Evolutionary conservation across 2,329 filamentous ascomycete genomes (phyloP).

Genomic region (Botrytis paeoniae): DNA sequence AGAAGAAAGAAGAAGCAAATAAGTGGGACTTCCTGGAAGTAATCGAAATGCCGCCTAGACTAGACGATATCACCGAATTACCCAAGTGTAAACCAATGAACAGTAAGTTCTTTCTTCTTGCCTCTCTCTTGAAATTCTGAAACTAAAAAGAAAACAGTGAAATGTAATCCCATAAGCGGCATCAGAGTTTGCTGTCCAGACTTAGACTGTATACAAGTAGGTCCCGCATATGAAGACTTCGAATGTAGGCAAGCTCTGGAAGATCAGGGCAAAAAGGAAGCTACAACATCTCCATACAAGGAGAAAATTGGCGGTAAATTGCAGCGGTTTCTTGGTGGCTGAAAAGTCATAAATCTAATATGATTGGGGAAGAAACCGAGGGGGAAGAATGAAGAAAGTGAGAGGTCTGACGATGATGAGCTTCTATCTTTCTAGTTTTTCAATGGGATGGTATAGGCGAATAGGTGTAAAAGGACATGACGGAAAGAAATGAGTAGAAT

Average conservation of each 20-base stretch:
- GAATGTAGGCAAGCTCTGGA: neutral
- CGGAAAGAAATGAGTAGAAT: neutral
- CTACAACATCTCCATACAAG: neutral
- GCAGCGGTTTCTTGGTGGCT: neutral
- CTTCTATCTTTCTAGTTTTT: too few species aligned
- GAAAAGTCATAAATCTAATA: neutral
- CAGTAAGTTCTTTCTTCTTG: neutral
- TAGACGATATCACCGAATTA: slow-evolving; percentile 10
- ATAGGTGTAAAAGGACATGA: too few species aligned
- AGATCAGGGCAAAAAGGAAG: neutral
- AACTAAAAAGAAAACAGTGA: neutral
- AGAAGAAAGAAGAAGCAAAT: neutral
- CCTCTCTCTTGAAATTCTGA: neutral
- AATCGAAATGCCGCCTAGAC: neutral
- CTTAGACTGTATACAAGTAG: neutral
- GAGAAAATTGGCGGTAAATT: neutral
- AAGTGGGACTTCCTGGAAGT: neutral
- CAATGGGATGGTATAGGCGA: neutral
- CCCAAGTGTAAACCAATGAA: slow-evolving; percentile 2
- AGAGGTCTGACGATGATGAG: neutral
- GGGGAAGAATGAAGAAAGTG: neutral
- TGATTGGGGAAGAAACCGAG: neutral
- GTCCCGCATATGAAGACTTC: neutral
- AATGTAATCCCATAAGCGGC: neutral
- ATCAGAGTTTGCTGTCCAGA: slow-evolving; percentile 5